Base-by-base conservation (phyloP, 2,329 filamentous ascomycete genomes). In the Plectosphaerella sp. region DNA sequence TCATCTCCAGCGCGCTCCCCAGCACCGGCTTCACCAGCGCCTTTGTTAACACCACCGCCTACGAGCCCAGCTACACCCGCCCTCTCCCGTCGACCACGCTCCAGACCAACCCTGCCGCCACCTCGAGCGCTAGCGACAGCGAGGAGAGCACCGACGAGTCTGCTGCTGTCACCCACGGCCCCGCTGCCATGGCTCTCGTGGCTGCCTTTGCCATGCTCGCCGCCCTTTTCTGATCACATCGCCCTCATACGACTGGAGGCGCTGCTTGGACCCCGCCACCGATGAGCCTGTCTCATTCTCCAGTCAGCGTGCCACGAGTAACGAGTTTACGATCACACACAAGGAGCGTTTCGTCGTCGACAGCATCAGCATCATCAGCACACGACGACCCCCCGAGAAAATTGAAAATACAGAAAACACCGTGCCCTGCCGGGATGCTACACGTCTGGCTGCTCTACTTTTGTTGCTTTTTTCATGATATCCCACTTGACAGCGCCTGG, bases 401-500 rank as follows among this genome's bases (percentile, higher is more conserved):
- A 33, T 11, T 33, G 28, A 33, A 33, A 33, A 10, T 12, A 33
- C 10, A 16, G 41, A 37, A 37, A 25, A 45, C 36, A 9, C 37
- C 47, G 54, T 57, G 54, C 54, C 46, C 50, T 56, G 56, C 47
- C 48, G 52, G 41, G 45, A 56, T 56, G 54, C 56, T 56, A 39
- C 49, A 54, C 42, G 47, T 42, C 54, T 56, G 48, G 45, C 50
- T 48, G 35, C 14, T 47, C 16, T 25, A 36, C 45, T 52, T 43
- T 45, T 46, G 42, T 39, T 49, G 47, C 47, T 48, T 50, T 25
- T 22, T 43, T 48, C 53, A 57, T 48, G 56, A 57, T 56, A 54
- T 48, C 54, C 48, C 52, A 28, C 25, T 43, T 28, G 28, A 39
- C 24, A 45, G 37, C 48, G 48, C 39, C 48, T 43, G 20, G 25